Percentiles rank a stretch among this genome's conserved stretches.
phyloP scores from a whole-genome alignment of 2,329 filamentous ascomycete species.

The Cordyceps militaris region DNA sequence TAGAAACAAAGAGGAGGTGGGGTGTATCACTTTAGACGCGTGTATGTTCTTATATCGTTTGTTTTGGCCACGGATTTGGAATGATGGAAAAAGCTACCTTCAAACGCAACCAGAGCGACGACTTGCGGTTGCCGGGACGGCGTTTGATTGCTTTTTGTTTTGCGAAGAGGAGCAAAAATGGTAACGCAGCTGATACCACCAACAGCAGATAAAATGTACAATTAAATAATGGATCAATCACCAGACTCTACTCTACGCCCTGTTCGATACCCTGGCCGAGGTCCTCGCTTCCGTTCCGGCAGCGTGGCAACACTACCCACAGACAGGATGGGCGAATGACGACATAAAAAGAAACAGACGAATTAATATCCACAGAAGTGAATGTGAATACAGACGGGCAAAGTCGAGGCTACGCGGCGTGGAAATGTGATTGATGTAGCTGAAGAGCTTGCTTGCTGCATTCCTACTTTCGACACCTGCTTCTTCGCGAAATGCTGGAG shows the following conservation, averaged over 20 bases:
- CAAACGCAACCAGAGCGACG: conserved; percentile 5
- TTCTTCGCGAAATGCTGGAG: too few relatives aligned
- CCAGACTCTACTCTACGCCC: neutral
- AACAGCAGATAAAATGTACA: conserved; percentile 12
- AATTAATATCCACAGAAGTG: too few relatives aligned
- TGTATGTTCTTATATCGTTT: conserved; percentile 5
- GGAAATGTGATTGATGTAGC: too few relatives aligned
- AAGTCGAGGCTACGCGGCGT: too few relatives aligned
- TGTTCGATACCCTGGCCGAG: neutral
- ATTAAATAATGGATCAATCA: conserved; percentile 10
- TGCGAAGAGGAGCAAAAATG: neutral
- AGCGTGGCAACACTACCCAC: too few relatives aligned
- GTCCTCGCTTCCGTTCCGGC: neutral
- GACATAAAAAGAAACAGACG: too few relatives aligned
- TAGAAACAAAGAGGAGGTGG: conserved; percentile 1
- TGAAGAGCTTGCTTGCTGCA: too few relatives aligned
- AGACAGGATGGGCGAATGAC: too few relatives aligned
- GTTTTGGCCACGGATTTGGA: conserved; percentile 10
- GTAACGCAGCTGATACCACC: conserved; percentile 1
- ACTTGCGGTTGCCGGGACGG: conserved; percentile 8
- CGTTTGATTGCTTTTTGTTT: conserved; percentile 10
- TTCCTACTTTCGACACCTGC: too few relatives aligned
- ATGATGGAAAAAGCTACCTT: conserved; percentile 6
- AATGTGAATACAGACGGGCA: too few relatives aligned
- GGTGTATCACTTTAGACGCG: conserved; percentile 6